phyloP scores from a whole-genome alignment of 176 grass and related monocot species.

The Thalia dealbata region DNA sequence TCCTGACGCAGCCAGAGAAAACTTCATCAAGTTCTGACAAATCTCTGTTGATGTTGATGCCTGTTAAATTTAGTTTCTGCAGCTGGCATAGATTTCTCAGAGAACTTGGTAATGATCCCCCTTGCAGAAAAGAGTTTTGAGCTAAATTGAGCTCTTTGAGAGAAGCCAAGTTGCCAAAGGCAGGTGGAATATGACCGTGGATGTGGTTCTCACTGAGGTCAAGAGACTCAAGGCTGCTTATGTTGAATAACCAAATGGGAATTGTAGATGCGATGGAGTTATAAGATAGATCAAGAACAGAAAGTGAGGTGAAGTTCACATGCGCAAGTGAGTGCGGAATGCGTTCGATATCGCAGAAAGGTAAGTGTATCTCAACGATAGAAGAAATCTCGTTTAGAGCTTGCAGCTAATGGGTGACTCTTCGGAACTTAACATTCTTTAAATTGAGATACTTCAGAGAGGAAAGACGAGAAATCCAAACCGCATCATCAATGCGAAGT shows the following conservation, averaged over 20 bases:
- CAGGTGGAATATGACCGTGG: not conserved
- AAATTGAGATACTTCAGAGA: not conserved
- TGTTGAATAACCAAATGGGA: not conserved
- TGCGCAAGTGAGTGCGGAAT: not conserved
- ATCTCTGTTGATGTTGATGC: not conserved
- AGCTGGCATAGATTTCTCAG: constrained; percentile 1
- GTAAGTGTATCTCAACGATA: not conserved
- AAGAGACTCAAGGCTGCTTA: not conserved
- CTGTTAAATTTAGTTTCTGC: not conserved
- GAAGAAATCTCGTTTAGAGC: not conserved
- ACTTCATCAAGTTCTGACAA: not conserved
- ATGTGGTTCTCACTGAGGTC: not conserved
- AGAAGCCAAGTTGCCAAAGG: not conserved
- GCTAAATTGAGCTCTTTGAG: not conserved
- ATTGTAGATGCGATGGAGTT: not conserved
- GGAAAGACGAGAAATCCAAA: not conserved
- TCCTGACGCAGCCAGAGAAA: not conserved
- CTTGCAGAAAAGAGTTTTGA: not conserved
- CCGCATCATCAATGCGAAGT: not conserved
- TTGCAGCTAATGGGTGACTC: not conserved
- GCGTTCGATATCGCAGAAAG: not conserved
- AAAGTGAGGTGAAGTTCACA: constrained; percentile 3
- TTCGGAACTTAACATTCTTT: not conserved
- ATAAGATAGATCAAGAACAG: not conserved
- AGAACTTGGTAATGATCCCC: not conserved